A percentile compares a stretch with the other conserved stretches of the same genome.
Evolutionary conservation across 2,329 filamentous ascomycete genomes (phyloP).

Genomic region (Hymenoscyphus occultus): DNA sequence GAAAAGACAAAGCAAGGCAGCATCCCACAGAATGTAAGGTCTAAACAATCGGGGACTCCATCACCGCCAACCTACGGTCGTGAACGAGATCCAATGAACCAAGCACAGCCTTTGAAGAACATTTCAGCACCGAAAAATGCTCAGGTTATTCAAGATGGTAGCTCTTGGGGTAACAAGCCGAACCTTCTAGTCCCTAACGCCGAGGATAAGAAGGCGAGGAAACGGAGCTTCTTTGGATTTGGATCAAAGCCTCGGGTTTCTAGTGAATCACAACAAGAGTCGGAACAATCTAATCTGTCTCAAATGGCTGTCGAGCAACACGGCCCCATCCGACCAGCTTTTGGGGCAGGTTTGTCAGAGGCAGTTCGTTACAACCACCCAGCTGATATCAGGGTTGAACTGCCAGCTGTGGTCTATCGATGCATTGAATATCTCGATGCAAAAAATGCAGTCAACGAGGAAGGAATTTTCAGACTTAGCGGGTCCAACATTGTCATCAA

Average conservation of each 20-base stretch:
- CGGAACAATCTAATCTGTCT: conserved; percentile 41
- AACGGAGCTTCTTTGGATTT: conserved; percentile 73
- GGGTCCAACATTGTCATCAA: conserved; percentile 97
- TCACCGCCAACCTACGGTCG: conserved; percentile 32
- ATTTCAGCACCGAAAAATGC: conserved; percentile 87
- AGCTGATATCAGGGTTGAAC: conserved; percentile 65
- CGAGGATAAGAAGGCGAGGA: conserved; percentile 78
- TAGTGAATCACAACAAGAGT: conserved; percentile 56
- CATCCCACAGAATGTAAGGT: conserved; percentile 33
- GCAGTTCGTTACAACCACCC: conserved; percentile 81
- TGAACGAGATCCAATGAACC: conserved; percentile 32
- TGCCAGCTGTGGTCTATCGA: conserved; percentile 91
- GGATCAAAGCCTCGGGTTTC: conserved; percentile 58
- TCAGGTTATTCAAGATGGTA: conserved; percentile 75
- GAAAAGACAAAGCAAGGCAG: conserved; percentile 38
- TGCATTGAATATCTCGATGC: conserved; percentile 89
- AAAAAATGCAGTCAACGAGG: conserved; percentile 78
- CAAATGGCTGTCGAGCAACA: conserved; percentile 43
- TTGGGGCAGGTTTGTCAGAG: conserved; percentile 81
- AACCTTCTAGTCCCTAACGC: conserved; percentile 46
- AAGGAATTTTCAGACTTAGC: conserved; percentile 94
- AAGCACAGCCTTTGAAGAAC: conserved; percentile 42
- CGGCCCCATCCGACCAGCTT: conserved; percentile 66
- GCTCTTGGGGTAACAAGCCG: conserved; percentile 83
- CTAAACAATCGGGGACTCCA: conserved; percentile 34